phyloP scores from a whole-genome alignment of 768 basidiomycete species.

The Ephemerocybe angulata region DNA sequence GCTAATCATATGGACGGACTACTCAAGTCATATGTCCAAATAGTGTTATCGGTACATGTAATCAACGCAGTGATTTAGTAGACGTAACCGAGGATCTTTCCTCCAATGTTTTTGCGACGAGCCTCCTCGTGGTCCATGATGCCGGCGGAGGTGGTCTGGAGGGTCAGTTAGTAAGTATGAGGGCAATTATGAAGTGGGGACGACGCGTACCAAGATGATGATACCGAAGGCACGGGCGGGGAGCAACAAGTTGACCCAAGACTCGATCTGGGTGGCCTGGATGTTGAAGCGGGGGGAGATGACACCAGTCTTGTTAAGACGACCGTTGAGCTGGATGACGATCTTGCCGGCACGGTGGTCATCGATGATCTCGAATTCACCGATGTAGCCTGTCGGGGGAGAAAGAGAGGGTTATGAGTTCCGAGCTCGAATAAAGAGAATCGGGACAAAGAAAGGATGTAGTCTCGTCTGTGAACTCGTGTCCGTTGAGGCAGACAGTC shows the following conservation, averaged over 20 bases:
- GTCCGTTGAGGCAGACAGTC: slow-evolving; percentile 31
- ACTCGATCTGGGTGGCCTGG: slow-evolving; percentile 86
- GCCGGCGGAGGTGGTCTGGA: slow-evolving; percentile 91
- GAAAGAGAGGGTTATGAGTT: slow-evolving; percentile 11
- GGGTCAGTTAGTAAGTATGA: neutral
- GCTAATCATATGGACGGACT: neutral
- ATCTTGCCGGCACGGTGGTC: slow-evolving; percentile 99
- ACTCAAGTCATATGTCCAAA: neutral
- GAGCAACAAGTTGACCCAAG: slow-evolving; percentile 95
- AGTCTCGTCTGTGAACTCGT: slow-evolving; percentile 55
- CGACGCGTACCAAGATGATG: slow-evolving; percentile 78
- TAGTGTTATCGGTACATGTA: neutral
- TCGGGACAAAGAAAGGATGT: slow-evolving; percentile 31
- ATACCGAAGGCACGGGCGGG: slow-evolving; percentile 96
- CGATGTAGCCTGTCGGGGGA: slow-evolving; percentile 90
- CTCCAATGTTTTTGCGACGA: slow-evolving; percentile 95
- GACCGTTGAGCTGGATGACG: slow-evolving; percentile 96
- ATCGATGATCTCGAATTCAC: slow-evolving; percentile 97
- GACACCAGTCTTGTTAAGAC: slow-evolving; percentile 99
- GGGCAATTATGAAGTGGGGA: neutral
- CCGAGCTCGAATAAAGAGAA: slow-evolving; percentile 15
- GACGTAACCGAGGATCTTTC: slow-evolving; percentile 90
- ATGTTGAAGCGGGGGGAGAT: slow-evolving; percentile 99
- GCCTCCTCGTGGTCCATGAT: slow-evolving; percentile 99
- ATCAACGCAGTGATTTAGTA: slow-evolving; percentile 49